These are phyloP conservation scores for Papiliotrema flavescens DNA, from an alignment of 1,284 basidiomycete genomes.

Conservation along the genomic window DNA sequence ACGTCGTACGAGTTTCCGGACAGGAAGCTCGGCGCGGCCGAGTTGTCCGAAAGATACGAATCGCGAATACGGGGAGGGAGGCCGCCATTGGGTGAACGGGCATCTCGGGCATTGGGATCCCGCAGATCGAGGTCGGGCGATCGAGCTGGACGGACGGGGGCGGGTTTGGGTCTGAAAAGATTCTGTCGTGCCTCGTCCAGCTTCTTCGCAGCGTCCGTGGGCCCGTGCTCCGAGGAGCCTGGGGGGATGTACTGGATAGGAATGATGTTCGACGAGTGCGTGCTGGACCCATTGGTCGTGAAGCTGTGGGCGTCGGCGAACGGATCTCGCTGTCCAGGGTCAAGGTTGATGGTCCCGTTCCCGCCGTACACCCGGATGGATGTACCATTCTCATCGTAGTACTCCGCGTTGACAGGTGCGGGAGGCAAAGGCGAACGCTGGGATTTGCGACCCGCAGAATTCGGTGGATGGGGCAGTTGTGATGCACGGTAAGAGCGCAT, in stretches of 20 bases:
- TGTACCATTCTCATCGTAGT: constrained; percentile 34
- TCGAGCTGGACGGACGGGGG: constrained; percentile 44
- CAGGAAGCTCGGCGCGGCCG: constrained; percentile 44
- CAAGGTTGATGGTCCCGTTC: constrained; percentile 40
- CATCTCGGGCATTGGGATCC: constrained; percentile 11
- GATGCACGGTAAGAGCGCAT: constrained; percentile 5
- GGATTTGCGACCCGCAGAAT: constrained; percentile 6
- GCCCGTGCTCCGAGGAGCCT: constrained; percentile 17
- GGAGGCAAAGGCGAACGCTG: constrained; percentile 27
- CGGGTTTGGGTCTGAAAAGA: constrained; percentile 26
- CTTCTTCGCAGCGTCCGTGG: constrained; percentile 28
- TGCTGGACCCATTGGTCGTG: constrained; percentile 30
- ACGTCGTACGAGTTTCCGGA: constrained; percentile 43
- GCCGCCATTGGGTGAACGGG: background rate
- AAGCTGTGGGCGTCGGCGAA: constrained; percentile 43
- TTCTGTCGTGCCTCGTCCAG: constrained; percentile 44
- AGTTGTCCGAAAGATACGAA: constrained; percentile 36
- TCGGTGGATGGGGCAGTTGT: constrained; percentile 8
- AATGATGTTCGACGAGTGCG: constrained; percentile 44
- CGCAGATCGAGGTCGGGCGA: constrained; percentile 47
- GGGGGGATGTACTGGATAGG: constrained; percentile 49
- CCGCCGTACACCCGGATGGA: constrained; percentile 32
- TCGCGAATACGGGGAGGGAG: constrained; percentile 23
- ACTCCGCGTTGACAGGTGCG: constrained; percentile 34
- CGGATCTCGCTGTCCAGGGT: constrained; percentile 40